Percentiles rank a stretch among this genome's conserved stretches.
Evolutionary conservation across 352 stramenopile species (phyloP).

Genomic region (Globisporangium uncinulatum): DNA sequence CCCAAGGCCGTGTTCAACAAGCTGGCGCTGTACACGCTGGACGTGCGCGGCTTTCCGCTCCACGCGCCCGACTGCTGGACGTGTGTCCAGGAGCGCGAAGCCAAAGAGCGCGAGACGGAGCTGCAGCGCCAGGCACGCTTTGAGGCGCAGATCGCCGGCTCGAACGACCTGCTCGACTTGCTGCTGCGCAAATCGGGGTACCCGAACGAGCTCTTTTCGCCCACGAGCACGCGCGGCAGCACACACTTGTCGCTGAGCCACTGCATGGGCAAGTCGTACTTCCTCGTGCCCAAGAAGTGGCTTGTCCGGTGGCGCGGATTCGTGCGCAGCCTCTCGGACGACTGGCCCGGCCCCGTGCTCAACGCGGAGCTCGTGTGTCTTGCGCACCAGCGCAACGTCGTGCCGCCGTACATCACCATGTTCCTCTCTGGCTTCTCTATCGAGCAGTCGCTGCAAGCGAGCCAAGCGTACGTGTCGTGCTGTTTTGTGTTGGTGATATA

Average conservation of each 20-base stretch:
- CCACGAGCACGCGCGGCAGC: constrained; percentile 27
- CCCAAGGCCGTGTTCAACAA: constrained; percentile 36
- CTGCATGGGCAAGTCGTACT: constrained; percentile 53
- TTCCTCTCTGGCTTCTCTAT: constrained; percentile 81
- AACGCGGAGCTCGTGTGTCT: constrained; percentile 79
- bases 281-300: constrained; percentile 85
- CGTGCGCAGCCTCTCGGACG: constrained; percentile 52
- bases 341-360: constrained; percentile 60
- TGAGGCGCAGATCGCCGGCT: constrained; percentile 56
- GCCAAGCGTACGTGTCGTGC: constrained; percentile 48
- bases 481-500: not conserved
- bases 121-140: constrained; percentile 53
- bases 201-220: constrained; percentile 76
- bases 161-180: constrained; percentile 58
- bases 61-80: constrained; percentile 44
- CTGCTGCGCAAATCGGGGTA: constrained; percentile 74
- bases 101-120: constrained; percentile 46
- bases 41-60: constrained; percentile 52
- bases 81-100: constrained; percentile 53
- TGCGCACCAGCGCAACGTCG: constrained; percentile 70
- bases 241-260: constrained; percentile 53
- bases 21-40: constrained; percentile 47
- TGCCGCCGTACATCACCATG: constrained; percentile 82
- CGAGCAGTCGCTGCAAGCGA: constrained; percentile 67
- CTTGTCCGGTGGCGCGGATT: constrained; percentile 75